These are phyloP conservation scores for Pseudogymnoascus sp. DNA, from an alignment of 2,329 filamentous ascomycete species.

Conservation along the genomic window DNA sequence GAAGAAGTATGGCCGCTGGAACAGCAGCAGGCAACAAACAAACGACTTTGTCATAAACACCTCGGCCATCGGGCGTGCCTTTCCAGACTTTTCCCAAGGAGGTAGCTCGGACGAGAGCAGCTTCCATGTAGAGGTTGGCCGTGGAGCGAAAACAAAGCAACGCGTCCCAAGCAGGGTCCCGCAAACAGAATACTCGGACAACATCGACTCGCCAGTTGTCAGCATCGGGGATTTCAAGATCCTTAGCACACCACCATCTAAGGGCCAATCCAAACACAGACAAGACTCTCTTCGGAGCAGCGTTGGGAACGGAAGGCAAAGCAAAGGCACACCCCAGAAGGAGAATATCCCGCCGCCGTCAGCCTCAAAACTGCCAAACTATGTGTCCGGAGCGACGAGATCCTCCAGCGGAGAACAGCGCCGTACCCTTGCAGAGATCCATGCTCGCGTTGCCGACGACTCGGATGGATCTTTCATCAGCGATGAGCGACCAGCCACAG, in stretches of 20 bases:
- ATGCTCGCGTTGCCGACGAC: constrained; percentile 43
- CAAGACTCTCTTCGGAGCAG: constrained; percentile 9
- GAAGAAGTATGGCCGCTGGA: constrained; percentile 26
- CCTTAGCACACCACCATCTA: constrained; percentile 27
- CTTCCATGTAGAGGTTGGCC: constrained; percentile 42
- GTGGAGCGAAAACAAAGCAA: constrained; percentile 30
- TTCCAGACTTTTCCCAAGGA: constrained; percentile 39
- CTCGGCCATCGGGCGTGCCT: constrained; percentile 36
- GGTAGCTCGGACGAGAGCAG: constrained; percentile 36
- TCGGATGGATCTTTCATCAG: constrained; percentile 43
- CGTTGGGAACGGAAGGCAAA: constrained; percentile 7
- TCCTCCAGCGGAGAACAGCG: constrained; percentile 31
- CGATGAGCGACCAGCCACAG: constrained; percentile 37
- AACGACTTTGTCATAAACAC: constrained; percentile 30
- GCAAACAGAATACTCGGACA: constrained; percentile 39
- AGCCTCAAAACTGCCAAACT: constrained; percentile 10
- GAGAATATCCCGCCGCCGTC: constrained; percentile 27
- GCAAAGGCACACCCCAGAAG: constrained; percentile 25
- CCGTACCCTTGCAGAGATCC: constrained; percentile 46
- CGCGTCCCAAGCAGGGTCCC: constrained; percentile 17
- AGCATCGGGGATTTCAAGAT: constrained; percentile 36
- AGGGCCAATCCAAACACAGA: constrained; percentile 5
- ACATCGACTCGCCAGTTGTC: constrained; percentile 33
- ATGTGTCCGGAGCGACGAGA: constrained; percentile 25
- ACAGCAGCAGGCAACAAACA: constrained; percentile 28